Evolutionary conservation across 768 basidiomycete genomes (phyloP), one percentile per base, ranked within the genome.

Genomic region (Tulasnella sp.): DNA sequence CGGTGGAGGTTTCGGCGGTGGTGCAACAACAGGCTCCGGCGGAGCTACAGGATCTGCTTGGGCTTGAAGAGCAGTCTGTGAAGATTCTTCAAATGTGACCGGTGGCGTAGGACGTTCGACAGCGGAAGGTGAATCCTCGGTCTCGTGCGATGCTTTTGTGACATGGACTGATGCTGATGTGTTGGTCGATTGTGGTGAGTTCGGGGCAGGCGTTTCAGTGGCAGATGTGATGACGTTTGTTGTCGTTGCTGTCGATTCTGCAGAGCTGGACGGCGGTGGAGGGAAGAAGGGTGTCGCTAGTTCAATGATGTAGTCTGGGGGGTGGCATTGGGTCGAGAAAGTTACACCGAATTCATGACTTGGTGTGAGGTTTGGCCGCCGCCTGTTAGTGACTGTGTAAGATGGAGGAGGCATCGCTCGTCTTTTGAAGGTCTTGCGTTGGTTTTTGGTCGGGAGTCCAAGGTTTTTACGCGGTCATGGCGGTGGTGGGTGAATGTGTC

Each of bases 221-320:
- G 75, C 65, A 32, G 71, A 65, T 36, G 75, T 75, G 17, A 74
- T 62, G 42, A 41, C 34, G 32, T 66, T 34, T 26, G 74, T 67
- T 26, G 65, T 73, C 16, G 34, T 44, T 6, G 71, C 71, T 34
- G 62, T 59, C 39, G 35, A 41, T n/a, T 63, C 66, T 29, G 26
- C 72, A 66, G 67, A 70, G 8, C 44, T 75, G 11, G 83, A 84
- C 0, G 84, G 82, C 6, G 80, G 75, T 12, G 85, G 84, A 0
- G 89, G 89, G 1, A 85, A 87, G 12, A 82, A 80, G 0, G 85
- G 75, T 26, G 83, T 81, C 26, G 88, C 90, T 19, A 81, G 81
- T 52, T 84, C 81, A 0, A 90, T 77, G 26, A 91, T 80, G 69
- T 86, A 47, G 29, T 70, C 42, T 39, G 69, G 69, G 70, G 77